Conservation (phyloP, 352 stramenopile species). For the Globisporangium irregulare region DNA sequence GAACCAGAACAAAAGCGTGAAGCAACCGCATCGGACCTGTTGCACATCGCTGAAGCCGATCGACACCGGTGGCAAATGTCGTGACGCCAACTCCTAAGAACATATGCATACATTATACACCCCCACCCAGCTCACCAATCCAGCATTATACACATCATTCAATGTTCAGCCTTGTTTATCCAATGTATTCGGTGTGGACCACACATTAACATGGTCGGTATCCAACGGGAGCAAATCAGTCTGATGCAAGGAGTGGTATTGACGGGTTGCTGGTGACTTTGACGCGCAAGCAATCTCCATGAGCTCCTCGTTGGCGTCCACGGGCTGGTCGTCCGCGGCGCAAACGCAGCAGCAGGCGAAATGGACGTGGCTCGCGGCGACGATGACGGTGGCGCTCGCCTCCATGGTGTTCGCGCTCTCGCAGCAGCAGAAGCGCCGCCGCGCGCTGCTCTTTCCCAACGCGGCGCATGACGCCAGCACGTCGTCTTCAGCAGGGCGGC, state of each 20-base stretch:
- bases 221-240: background rate
- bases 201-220: background rate
- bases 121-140: background rate
- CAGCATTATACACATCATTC: background rate
- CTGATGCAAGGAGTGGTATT: background rate
- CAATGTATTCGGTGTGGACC: background rate
- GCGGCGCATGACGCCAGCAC: background rate
- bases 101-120: background rate
- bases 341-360: conserved; percentile 11
- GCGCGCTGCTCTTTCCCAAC: conserved; percentile 11
- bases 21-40: background rate
- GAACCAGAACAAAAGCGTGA: background rate
- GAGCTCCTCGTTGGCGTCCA: conserved; percentile 5
- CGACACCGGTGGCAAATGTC: background rate
- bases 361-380: conserved; percentile 30
- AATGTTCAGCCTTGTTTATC: background rate
- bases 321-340: conserved; percentile 7
- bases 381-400: conserved; percentile 26
- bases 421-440: conserved; percentile 21
- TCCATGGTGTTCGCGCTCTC: conserved; percentile 34
- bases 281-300: conserved; percentile 2
- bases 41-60: background rate
- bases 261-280: background rate
- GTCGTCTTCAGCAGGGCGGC: background rate
- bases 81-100: background rate